Evolutionary conservation across 495 filamentous ascomycete genomes (phyloP).

Genomic region (Aeminium ludgeri): DNA sequence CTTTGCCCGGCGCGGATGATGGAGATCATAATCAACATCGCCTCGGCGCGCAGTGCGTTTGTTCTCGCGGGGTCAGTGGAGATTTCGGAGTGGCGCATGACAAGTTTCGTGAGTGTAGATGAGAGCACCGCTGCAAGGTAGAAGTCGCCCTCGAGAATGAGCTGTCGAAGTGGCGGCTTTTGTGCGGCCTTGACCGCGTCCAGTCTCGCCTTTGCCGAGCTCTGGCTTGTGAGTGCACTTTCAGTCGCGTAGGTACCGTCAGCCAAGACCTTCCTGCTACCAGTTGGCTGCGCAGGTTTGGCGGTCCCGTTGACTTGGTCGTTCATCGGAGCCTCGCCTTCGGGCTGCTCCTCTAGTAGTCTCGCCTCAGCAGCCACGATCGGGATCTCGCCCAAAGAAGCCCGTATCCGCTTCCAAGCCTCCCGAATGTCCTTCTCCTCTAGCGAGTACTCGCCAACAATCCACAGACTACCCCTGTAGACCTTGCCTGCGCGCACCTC

Average conservation of each 20-base stretch:
- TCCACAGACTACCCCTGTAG: conserved; percentile 92
- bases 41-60: conserved; percentile 87
- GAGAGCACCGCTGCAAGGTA: conserved; percentile 91
- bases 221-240: conserved; percentile 83
- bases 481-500: conserved; percentile 96
- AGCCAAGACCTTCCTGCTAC: conserved; percentile 79
- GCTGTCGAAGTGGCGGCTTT: conserved; percentile 86
- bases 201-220: conserved; percentile 71
- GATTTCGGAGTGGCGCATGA: conserved; percentile 95
- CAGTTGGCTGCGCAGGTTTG: conserved; percentile 58
- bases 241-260: conserved; percentile 97
- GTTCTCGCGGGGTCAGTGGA: conserved; percentile 74
- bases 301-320: conserved; percentile 72
- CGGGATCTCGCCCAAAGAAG: conserved; percentile 90
- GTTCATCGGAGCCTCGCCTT: conserved; percentile 41
- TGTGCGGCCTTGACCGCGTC: conserved; percentile 94
- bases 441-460: conserved; percentile 90
- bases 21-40: conserved; percentile 99
- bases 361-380: conserved; percentile 93
- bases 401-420: conserved; percentile 90
- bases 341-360: conserved; percentile 61
- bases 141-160: conserved; percentile 95
- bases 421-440: conserved; percentile 88
- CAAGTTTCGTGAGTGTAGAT: conserved; percentile 87
- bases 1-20: conserved; percentile 96